Evolutionary conservation across 2,329 filamentous ascomycete genomes (phyloP).

Genomic region (Penicillium sp.): DNA sequence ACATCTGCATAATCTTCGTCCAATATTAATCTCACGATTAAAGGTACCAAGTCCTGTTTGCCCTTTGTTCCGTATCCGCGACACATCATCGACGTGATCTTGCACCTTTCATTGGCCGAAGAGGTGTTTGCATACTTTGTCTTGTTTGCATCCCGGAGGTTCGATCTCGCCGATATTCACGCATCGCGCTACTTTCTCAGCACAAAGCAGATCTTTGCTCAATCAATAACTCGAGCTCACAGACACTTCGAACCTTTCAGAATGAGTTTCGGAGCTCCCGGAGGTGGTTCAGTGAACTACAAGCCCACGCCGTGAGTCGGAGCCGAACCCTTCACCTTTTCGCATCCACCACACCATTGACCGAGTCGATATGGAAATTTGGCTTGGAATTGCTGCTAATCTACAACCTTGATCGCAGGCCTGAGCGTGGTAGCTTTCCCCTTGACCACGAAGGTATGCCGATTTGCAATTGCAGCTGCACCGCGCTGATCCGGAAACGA

Average conservation of each 20-base stretch:
- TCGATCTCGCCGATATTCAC: conserved; percentile 1
- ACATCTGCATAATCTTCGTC: background rate
- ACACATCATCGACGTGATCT: conserved; percentile 10
- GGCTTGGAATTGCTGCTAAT: conserved; percentile 6
- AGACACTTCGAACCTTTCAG: background rate
- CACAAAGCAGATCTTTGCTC: background rate
- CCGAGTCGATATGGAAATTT: background rate
- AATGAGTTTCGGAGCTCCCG: conserved; percentile 69
- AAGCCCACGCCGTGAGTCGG: conserved; percentile 69
- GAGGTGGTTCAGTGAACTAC: conserved; percentile 61
- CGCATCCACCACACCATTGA: conserved; percentile 1
- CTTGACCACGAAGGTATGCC: conserved; percentile 80
- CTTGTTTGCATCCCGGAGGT: conserved; percentile 27
- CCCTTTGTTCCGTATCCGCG: background rate
- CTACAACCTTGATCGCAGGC: conserved; percentile 51
- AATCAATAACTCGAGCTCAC: background rate
- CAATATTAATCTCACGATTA: background rate
- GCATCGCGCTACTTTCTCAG: background rate
- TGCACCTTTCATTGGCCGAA: conserved; percentile 15
- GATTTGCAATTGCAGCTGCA: background rate
- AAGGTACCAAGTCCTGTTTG: background rate
- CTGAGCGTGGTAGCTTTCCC: conserved; percentile 92
- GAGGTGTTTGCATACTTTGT: conserved; percentile 32
- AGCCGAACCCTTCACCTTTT: background rate
- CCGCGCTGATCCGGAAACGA: background rate